phyloP scores from a whole-genome alignment of 2,329 filamentous ascomycete genomes.

The Pseudocercospora eumusae region DNA sequence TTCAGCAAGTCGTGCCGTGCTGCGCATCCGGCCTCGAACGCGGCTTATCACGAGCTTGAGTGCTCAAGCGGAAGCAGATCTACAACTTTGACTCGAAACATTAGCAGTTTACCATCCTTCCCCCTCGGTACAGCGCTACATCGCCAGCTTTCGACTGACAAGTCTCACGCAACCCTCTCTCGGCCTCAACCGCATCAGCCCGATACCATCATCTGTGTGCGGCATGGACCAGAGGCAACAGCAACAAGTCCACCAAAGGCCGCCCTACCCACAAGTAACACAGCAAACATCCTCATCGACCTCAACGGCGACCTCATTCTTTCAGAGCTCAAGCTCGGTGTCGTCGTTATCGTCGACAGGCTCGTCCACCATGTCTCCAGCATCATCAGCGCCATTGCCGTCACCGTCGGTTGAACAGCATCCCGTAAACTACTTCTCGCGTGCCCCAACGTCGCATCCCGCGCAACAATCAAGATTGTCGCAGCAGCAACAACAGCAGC shows the following conservation, averaged over 20 bases:
- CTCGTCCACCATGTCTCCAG: slow-evolving; percentile 31
- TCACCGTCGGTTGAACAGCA: slow-evolving; percentile 37
- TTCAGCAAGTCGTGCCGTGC: slow-evolving; percentile 5
- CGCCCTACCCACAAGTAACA: slow-evolving; percentile 41
- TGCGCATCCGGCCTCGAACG: neutral
- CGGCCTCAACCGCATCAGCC: neutral
- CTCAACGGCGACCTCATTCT: slow-evolving; percentile 39
- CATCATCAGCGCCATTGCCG: slow-evolving; percentile 38
- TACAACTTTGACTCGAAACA: slow-evolving; percentile 8
- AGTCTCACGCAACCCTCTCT: neutral
- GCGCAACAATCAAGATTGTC: slow-evolving; percentile 34
- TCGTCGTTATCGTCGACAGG: slow-evolving; percentile 40
- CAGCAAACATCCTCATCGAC: slow-evolving; percentile 21
- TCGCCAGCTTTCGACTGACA: neutral
- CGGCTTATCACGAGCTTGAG: slow-evolving; percentile 9
- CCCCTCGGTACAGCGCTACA: slow-evolving; percentile 15
- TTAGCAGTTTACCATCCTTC: slow-evolving; percentile 8
- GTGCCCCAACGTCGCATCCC: slow-evolving; percentile 32
- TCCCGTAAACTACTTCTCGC: slow-evolving; percentile 37
- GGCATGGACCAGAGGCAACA: slow-evolving; percentile 31
- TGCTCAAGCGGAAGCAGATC: slow-evolving; percentile 15
- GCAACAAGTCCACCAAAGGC: slow-evolving; percentile 35
- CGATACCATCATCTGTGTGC: neutral
- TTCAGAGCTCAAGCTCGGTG: slow-evolving; percentile 48
- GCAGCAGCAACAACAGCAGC: slow-evolving; percentile 34